Evolutionary conservation across 2,329 filamentous ascomycete species (phyloP).

Genomic region (Blastomyces gilchristii): DNA sequence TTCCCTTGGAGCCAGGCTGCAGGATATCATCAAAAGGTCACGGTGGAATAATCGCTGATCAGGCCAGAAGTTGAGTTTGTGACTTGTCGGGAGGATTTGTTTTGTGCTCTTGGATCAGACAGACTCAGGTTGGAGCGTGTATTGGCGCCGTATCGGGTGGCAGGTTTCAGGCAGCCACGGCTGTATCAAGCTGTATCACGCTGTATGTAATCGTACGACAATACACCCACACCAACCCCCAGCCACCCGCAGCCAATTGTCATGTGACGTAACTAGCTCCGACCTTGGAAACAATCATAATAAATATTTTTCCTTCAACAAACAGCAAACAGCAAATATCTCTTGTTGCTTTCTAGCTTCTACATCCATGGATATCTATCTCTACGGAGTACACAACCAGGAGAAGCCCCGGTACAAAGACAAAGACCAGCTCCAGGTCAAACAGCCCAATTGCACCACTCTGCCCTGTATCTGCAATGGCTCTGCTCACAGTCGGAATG

Average conservation of each 20-base stretch:
- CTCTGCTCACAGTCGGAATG: not conserved
- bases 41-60: not conserved
- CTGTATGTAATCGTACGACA: not conserved
- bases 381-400: too few species aligned
- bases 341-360: too few species aligned
- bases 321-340: not conserved
- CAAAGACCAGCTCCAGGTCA: not conserved
- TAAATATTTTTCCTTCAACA: too few species aligned
- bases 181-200: not conserved
- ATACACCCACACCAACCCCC: not conserved
- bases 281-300: not conserved
- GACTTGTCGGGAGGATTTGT: not conserved
- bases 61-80: not conserved
- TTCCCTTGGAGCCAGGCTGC: not conserved
- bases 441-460: not conserved
- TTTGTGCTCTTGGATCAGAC: not conserved
- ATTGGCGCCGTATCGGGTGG: not conserved
- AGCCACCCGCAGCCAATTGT: not conserved
- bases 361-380: too few species aligned
- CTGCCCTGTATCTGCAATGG: too few species aligned
- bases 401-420: not conserved
- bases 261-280: not conserved
- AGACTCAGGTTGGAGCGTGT: not conserved
- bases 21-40: conserved; percentile 1
- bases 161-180: too few species aligned